These are phyloP conservation scores for Cystobasidium ongulense DNA, from an alignment of 768 basidiomycete species.

Conservation along the genomic window DNA sequence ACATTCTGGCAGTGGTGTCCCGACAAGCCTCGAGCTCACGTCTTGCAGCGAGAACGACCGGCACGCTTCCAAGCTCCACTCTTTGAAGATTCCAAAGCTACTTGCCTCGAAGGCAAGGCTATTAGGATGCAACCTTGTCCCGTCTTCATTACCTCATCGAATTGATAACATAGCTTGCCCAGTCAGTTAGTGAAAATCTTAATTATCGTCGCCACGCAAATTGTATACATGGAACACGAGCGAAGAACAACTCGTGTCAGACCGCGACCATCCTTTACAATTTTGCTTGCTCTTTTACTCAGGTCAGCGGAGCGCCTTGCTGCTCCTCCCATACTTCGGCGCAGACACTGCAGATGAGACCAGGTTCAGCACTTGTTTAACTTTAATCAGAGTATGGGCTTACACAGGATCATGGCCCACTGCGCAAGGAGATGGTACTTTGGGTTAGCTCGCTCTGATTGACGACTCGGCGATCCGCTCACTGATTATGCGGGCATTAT, in stretches of 20 bases:
- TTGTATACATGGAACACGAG: too few relatives aligned
- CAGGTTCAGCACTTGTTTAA: neutral
- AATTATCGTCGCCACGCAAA: too few relatives aligned
- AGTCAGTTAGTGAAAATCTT: too few relatives aligned
- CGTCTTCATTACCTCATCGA: too few relatives aligned
- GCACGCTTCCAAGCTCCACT: too few relatives aligned
- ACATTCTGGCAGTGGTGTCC: neutral
- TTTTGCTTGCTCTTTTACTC: neutral
- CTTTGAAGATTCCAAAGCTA: too few relatives aligned
- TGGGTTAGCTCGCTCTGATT: neutral
- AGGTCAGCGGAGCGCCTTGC: neutral
- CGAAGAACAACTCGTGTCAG: neutral
- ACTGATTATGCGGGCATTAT: slow-evolving; percentile 5
- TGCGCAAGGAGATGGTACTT: neutral
- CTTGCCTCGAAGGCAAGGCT: too few relatives aligned
- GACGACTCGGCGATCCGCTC: neutral
- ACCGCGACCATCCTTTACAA: neutral
- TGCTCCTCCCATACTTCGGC: neutral
- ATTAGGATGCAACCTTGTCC: too few relatives aligned
- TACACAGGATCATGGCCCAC: slow-evolving; percentile 9
- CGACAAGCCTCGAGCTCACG: too few relatives aligned
- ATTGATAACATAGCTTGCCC: too few relatives aligned
- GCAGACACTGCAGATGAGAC: neutral
- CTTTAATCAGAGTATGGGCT: neutral
- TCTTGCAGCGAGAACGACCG: too few relatives aligned